phyloP scores from a whole-genome alignment of 1,139 yeast species.

The Pichia sp. region DNA sequence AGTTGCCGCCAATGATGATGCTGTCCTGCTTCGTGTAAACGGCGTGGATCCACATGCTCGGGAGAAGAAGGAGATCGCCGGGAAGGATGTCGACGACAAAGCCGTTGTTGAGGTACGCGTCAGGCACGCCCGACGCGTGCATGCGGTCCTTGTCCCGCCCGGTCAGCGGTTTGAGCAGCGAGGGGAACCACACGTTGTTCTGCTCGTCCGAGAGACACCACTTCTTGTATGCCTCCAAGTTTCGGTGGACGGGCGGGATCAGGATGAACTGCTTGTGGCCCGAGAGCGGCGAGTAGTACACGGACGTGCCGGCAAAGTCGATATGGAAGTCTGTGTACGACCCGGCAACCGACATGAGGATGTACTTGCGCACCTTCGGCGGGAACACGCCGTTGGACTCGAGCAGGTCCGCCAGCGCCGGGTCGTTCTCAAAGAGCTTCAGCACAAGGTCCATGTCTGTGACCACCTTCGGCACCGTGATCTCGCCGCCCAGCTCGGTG shows the following conservation, averaged over 20 bases:
- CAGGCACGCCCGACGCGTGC: slow-evolving; percentile 11
- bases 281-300: slow-evolving; percentile 72
- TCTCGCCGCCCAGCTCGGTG: slow-evolving; percentile 45
- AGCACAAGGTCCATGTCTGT: slow-evolving; percentile 66
- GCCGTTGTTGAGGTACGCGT: slow-evolving; percentile 42
- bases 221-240: slow-evolving; percentile 54
- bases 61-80: slow-evolving; percentile 79
- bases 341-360: slow-evolving; percentile 78
- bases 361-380: slow-evolving; percentile 77
- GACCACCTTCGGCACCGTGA: slow-evolving; percentile 65
- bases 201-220: slow-evolving; percentile 75
- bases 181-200: slow-evolving; percentile 64
- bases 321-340: slow-evolving; percentile 88
- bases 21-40: slow-evolving; percentile 82
- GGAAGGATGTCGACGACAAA: slow-evolving; percentile 56
- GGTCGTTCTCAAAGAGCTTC: slow-evolving; percentile 47
- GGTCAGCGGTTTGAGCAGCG: slow-evolving; percentile 34
- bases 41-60: slow-evolving; percentile 93
- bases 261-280: slow-evolving; percentile 74
- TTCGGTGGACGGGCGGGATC: slow-evolving; percentile 68
- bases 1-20: slow-evolving; percentile 84
- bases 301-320: slow-evolving; percentile 91
- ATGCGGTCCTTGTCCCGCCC: slow-evolving; percentile 11
- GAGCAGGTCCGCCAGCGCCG: slow-evolving; percentile 11
- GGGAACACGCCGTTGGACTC: slow-evolving; percentile 14